A percentile compares a stretch with the other conserved stretches of the same genome.
phyloP scores from a whole-genome alignment of 306 rosid species.

The Argentina anserina region DNA sequence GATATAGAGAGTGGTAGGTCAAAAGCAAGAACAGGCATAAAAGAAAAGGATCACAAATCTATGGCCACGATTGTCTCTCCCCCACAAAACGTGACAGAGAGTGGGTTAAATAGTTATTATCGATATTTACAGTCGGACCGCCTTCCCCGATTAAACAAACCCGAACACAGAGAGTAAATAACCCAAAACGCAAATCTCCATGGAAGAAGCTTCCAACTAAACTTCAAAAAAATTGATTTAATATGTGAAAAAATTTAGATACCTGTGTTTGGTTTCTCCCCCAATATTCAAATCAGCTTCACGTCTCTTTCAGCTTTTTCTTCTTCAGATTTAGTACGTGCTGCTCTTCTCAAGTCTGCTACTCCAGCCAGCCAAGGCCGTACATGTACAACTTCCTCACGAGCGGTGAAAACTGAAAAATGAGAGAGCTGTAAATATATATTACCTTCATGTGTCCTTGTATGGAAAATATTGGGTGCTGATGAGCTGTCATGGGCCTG shows the following conservation, averaged over 20 bases:
- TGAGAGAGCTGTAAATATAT: neutral
- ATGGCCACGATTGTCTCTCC: constrained; percentile 39
- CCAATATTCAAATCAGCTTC: neutral
- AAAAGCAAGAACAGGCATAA: neutral
- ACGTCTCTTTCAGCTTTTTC: neutral
- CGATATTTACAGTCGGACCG: constrained; percentile 25
- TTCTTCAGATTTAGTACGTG: neutral
- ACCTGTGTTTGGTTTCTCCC: constrained; percentile 5
- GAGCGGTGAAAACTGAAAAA: neutral
- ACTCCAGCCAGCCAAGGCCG: constrained; percentile 1
- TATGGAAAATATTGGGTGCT: neutral
- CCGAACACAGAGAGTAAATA: neutral
- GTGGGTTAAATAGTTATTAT: constrained; percentile 19
- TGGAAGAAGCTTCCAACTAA: constrained; percentile 10
- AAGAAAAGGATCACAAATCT: constrained; percentile 39
- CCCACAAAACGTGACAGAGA: constrained; percentile 1
- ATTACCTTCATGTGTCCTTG: neutral
- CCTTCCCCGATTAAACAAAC: neutral
- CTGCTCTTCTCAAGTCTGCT: neutral
- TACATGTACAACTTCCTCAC: neutral
- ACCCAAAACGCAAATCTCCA: constrained; percentile 53
- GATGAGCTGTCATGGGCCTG: constrained; percentile 25
- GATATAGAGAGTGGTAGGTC: constrained; percentile 8
- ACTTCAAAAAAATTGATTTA: neutral
- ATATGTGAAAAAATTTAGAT: neutral